Conservation (phyloP, 257 asterid genomes). For the Sherardia arvensis region DNA sequence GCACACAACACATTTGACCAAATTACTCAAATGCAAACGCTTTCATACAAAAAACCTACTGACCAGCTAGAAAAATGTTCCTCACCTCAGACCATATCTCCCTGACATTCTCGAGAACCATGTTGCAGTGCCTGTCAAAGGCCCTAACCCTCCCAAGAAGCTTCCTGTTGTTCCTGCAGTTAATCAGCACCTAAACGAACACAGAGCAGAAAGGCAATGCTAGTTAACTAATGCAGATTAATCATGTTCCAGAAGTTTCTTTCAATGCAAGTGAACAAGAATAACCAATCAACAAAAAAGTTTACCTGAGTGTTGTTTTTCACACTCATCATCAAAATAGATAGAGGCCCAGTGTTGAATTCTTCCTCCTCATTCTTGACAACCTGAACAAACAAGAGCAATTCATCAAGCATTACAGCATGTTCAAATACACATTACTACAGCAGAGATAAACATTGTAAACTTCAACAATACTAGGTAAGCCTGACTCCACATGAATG, state of each 20-base stretch:
- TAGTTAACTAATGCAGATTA: neutral
- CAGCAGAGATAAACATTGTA: neutral
- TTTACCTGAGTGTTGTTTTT: constrained; percentile 50
- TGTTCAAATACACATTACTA: neutral
- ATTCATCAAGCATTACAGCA: neutral
- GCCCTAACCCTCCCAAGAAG: constrained; percentile 89
- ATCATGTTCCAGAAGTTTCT: neutral
- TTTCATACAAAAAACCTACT: neutral
- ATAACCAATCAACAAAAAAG: neutral
- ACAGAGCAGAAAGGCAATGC: neutral
- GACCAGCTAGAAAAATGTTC: neutral
- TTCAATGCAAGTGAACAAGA: neutral
- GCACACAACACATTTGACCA: neutral
- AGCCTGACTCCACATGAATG: neutral
- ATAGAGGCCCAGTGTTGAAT: constrained; percentile 94
- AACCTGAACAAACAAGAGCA: neutral
- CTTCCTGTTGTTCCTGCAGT: constrained; percentile 82
- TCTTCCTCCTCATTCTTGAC: constrained; percentile 72
- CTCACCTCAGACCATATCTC: constrained; percentile 93
- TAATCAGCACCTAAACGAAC: constrained; percentile 55
- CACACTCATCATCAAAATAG: constrained; percentile 59
- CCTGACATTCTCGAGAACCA: constrained; percentile 85
- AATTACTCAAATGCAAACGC: neutral
- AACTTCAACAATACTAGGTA: neutral
- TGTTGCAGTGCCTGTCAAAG: constrained; percentile 86